Evolutionary conservation across 805 yeast genomes (phyloP).

Genomic region (Nakazawaea wickerhamii): DNA sequence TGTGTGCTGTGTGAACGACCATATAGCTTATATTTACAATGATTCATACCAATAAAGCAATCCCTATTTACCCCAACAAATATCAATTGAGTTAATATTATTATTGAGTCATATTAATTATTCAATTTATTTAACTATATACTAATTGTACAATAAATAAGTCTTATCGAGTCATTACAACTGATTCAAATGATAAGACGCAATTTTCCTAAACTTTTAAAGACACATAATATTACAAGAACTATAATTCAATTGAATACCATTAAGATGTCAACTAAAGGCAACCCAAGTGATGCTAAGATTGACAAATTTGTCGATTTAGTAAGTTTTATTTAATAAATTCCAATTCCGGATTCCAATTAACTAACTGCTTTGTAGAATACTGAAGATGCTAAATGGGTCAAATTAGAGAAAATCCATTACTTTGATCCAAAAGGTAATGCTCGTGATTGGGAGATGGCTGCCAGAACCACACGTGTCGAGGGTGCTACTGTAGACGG

Average conservation of each 20-base stretch:
- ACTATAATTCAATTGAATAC: slow-evolving; percentile 21
- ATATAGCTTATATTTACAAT: too few relatives aligned
- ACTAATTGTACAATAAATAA: too few relatives aligned
- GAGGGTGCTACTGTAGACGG: slow-evolving; percentile 69
- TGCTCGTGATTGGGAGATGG: slow-evolving; percentile 84
- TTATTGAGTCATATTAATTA: too few relatives aligned
- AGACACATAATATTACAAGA: not conserved
- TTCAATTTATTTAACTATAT: too few relatives aligned
- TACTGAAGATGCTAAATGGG: slow-evolving; percentile 57
- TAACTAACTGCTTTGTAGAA: slow-evolving; percentile 4
- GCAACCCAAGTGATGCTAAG: slow-evolving; percentile 23
- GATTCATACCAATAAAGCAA: too few relatives aligned
- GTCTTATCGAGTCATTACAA: too few relatives aligned
- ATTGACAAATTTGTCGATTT: slow-evolving; percentile 27
- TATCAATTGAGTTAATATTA: too few relatives aligned
- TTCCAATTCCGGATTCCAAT: not conserved
- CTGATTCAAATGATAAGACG: slow-evolving; percentile 1
- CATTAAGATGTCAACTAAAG: slow-evolving; percentile 4
- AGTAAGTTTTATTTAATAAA: slow-evolving; percentile 7
- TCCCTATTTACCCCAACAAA: too few relatives aligned
- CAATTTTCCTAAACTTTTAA: not conserved
- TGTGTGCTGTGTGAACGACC: too few relatives aligned
- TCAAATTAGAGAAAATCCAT: slow-evolving; percentile 57
- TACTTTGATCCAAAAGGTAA: slow-evolving; percentile 71
- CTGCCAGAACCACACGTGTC: slow-evolving; percentile 71